phyloP scores from a whole-genome alignment of 495 filamentous ascomycete genomes.

The Aspergillus sclerotiicarbonarius region DNA sequence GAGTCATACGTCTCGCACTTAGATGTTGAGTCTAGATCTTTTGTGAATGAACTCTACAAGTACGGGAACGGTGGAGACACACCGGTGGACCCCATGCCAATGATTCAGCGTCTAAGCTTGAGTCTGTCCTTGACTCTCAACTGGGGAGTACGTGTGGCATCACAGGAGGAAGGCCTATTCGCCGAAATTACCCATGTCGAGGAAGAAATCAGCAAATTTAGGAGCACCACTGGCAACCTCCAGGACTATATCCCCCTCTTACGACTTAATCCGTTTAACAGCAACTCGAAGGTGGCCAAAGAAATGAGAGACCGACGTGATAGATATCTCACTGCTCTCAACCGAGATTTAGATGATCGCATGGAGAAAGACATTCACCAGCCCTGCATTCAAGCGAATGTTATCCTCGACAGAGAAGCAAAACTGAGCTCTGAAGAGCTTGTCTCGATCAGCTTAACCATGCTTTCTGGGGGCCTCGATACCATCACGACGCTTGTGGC shows the following conservation, averaged over 20 bases:
- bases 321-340: slow-evolving; percentile 54
- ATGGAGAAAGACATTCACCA: slow-evolving; percentile 59
- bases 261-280: slow-evolving; percentile 55
- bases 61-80: slow-evolving; percentile 52
- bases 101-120: slow-evolving; percentile 58
- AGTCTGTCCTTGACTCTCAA: slow-evolving; percentile 60
- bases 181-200: slow-evolving; percentile 64
- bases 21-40: slow-evolving; percentile 58
- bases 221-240: slow-evolving; percentile 59
- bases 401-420: slow-evolving; percentile 60
- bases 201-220: slow-evolving; percentile 56
- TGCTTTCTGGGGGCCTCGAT: slow-evolving; percentile 62
- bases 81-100: slow-evolving; percentile 58
- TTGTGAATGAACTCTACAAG: slow-evolving; percentile 57
- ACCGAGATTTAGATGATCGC: slow-evolving; percentile 51
- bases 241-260: slow-evolving; percentile 65
- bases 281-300: slow-evolving; percentile 48
- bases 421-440: slow-evolving; percentile 58
- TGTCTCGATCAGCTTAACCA: slow-evolving; percentile 61
- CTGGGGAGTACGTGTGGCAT: slow-evolving; percentile 59
- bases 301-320: slow-evolving; percentile 60
- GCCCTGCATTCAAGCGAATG: slow-evolving; percentile 64
- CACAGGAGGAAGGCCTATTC: slow-evolving; percentile 56
- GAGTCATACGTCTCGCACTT: slow-evolving; percentile 60
- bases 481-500: slow-evolving; percentile 61